Evolutionary conservation across 2,329 filamentous ascomycete species (phyloP).

Genomic region (Arthrocladium fulminans): DNA sequence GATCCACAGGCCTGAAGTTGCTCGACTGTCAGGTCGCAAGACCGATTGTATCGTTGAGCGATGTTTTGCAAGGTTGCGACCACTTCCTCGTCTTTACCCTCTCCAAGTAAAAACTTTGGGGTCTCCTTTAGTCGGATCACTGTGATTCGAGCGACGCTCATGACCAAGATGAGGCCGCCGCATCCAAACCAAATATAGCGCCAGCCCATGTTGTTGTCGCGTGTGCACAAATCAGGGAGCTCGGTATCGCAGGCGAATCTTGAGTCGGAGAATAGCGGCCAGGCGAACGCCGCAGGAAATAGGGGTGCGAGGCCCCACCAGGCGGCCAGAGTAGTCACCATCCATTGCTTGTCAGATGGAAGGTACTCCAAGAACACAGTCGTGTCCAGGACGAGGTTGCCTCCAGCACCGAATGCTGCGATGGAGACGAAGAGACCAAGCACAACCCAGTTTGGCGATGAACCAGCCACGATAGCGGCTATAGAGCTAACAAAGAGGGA

Average conservation of each 20-base stretch:
- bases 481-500: conserved; percentile 55
- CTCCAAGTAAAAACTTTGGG: conserved; percentile 68
- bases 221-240: conserved; percentile 33
- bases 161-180: conserved; percentile 60
- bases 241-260: conserved; percentile 13
- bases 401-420: conserved; percentile 29
- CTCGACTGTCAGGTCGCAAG: conserved; percentile 45
- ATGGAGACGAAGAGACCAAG: conserved; percentile 17
- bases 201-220: conserved; percentile 55
- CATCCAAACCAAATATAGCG: conserved; percentile 62
- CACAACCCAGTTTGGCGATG: conserved; percentile 48
- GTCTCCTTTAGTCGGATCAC: conserved; percentile 65
- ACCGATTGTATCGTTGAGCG: conserved; percentile 44
- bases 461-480: conserved; percentile 57
- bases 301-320: conserved; percentile 28
- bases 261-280: conserved; percentile 17
- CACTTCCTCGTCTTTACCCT: conserved; percentile 60
- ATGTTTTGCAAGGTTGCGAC: conserved; percentile 40
- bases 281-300: conserved; percentile 19
- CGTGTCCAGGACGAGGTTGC: conserved; percentile 26
- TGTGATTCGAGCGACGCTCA: conserved; percentile 60
- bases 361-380: conserved; percentile 51
- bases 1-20: conserved; percentile 40
- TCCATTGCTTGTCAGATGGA: conserved; percentile 53
- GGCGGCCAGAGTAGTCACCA: conserved; percentile 32